These are phyloP conservation scores for Nicotiana undulata DNA, from an alignment of 257 asterid genomes.

Conservation along the genomic window DNA sequence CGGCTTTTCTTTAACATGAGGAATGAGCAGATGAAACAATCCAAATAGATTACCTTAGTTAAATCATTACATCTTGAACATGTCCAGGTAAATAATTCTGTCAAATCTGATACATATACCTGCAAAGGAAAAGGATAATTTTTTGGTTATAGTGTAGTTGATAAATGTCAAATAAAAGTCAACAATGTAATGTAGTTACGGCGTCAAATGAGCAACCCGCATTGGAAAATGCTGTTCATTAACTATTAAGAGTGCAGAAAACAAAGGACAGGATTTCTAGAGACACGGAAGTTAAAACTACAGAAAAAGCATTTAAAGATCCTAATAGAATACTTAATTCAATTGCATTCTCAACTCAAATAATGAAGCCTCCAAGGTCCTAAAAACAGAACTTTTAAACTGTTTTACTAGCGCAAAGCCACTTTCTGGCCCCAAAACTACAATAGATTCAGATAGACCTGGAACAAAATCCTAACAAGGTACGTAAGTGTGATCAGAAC, in stretches of 20 bases:
- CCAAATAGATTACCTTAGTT: conserved; percentile 46
- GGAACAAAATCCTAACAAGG: not conserved
- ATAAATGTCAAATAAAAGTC: not conserved
- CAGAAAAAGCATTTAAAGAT: not conserved
- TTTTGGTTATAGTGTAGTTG: not conserved
- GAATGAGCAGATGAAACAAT: not conserved
- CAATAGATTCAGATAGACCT: not conserved
- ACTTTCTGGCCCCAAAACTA: conserved; percentile 6
- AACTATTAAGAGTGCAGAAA: not conserved
- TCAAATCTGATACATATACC: conserved; percentile 88
- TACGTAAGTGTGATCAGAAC: conserved; percentile 12
- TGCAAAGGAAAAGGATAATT: conserved; percentile 26
- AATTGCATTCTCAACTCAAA: not conserved
- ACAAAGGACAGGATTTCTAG: not conserved
- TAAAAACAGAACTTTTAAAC: not conserved
- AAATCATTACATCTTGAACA: conserved; percentile 85
- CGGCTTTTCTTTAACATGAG: not conserved
- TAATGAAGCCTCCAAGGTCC: not conserved
- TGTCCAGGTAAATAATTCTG: conserved; percentile 87
- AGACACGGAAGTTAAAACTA: not conserved
- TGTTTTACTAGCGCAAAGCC: not conserved
- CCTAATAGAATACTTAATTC: not conserved
- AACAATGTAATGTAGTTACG: not conserved
- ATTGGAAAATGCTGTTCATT: not conserved
- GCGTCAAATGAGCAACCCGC: not conserved